A percentile compares a stretch with the other conserved stretches of the same genome.
Evolutionary conservation across 2,329 filamentous ascomycete species (phyloP).

Genomic region (Sphaerostilbella broomeana): DNA sequence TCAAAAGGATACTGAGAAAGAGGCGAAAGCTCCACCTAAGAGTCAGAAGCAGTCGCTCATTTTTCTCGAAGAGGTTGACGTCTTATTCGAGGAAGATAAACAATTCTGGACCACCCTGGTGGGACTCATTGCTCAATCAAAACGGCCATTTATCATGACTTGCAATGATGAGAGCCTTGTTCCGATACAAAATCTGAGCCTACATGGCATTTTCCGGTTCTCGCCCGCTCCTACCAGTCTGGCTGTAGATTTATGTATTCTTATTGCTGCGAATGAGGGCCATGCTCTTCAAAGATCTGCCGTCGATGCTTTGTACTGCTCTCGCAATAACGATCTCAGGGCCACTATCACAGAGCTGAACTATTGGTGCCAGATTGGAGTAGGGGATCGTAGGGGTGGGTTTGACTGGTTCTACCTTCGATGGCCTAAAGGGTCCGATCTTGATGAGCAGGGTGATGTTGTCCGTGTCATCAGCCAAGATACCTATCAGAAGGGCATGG

Average conservation of each 20-base stretch:
- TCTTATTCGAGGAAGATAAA: constrained; percentile 92
- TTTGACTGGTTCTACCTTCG: constrained; percentile 82
- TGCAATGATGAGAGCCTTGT: constrained; percentile 89
- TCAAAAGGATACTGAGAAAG: constrained; percentile 18
- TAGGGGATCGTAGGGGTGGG: constrained; percentile 82
- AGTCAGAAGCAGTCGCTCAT: constrained; percentile 90
- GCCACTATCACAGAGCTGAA: constrained; percentile 78
- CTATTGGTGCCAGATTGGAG: constrained; percentile 94
- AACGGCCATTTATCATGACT: constrained; percentile 87
- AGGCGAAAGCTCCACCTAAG: constrained; percentile 32
- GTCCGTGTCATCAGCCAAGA: constrained; percentile 74
- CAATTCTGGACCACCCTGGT: constrained; percentile 86
- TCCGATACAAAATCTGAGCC: constrained; percentile 63
- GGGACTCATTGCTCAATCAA: constrained; percentile 73
- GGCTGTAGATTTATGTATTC: constrained; percentile 71
- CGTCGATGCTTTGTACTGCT: constrained; percentile 62
- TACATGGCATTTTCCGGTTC: constrained; percentile 81
- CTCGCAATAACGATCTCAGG: constrained; percentile 66
- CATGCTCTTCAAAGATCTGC: constrained; percentile 66
- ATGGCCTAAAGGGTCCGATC: constrained; percentile 65
- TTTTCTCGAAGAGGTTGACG: constrained; percentile 85
- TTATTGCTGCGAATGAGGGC: constrained; percentile 82
- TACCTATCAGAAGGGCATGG: constrained; percentile 75
- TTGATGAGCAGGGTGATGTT: constrained; percentile 59
- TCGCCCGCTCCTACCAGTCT: constrained; percentile 57